Base-by-base conservation (phyloP, 2,329 filamentous ascomycete species). In the Exophiala viscosa region DNA sequence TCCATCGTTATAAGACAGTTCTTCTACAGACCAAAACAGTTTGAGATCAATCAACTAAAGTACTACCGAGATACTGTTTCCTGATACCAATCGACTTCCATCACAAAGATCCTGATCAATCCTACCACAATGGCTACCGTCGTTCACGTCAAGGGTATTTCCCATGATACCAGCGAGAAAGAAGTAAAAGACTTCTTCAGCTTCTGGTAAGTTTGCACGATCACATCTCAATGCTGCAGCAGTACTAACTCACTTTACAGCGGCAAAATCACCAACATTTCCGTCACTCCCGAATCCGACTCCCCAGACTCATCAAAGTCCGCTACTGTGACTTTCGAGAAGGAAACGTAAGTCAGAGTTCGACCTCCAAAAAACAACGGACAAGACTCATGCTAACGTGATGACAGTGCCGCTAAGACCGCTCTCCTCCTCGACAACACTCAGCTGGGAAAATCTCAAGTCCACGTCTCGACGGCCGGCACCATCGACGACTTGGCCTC, bases 371-470 rank as follows among this genome's bases (percentile, higher is more conserved):
- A 10, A 17, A 15, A 40, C 6, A 5, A 11, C 10, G 9, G 3
- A 7, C 40, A 18, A 42, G 40, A 17, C 28, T 23, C 20, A n/a
- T 23, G 39, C 14, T 38, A 43, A 42, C 47, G n/a, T 7, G 17
- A n/a, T 32, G 7, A 36, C 47, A 76, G 74, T 11, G 93, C 93
- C 45, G 91, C 92, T 55, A 96, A 96, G 79, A 99, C 93, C 17
- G 93, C 93, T 20, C 87, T 96, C 36, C 87, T 99, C 54, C 85
- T 99, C 60, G 92, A 97, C 76, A 95, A 96, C 79, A 99, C 93
- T 48, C 88, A 95, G 73, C 87, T 99, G 45, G 91, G 91, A 59
- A 72, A 78, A 44, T 77, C 80, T 52, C 76, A 86, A 54, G 89
- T 91, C 62, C 84, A 93, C 67, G 95, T 99, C 68, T 79, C 83